phyloP scores from a whole-genome alignment of 2,329 filamentous ascomycete species.

The Fusarium avenaceum region DNA sequence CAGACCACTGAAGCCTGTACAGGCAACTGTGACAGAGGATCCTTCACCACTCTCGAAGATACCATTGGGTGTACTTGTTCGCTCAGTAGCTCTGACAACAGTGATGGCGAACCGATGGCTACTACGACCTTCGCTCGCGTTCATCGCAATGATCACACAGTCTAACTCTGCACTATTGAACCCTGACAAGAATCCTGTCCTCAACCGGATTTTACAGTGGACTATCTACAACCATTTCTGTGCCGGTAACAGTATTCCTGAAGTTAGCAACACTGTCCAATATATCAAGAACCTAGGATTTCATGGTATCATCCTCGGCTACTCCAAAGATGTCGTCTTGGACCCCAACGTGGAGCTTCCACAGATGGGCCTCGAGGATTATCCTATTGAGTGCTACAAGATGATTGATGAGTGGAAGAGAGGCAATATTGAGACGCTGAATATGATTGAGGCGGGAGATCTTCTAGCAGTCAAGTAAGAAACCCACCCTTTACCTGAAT shows the following conservation, averaged over 20 bases:
- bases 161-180: constrained; percentile 56
- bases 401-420: constrained; percentile 63
- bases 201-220: constrained; percentile 60
- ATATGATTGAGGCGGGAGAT: constrained; percentile 64
- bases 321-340: constrained; percentile 63
- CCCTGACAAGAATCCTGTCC: constrained; percentile 56
- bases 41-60: constrained; percentile 39
- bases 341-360: constrained; percentile 44
- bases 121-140: constrained; percentile 44
- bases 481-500: rapidly evolving
- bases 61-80: constrained; percentile 42
- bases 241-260: constrained; percentile 62
- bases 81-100: constrained; percentile 47
- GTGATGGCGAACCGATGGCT: constrained; percentile 48
- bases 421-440: constrained; percentile 66
- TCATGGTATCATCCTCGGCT: constrained; percentile 66
- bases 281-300: constrained; percentile 64
- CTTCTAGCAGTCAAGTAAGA: constrained; percentile 70
- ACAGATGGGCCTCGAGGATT: constrained; percentile 11
- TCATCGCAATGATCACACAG: constrained; percentile 43
- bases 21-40: neutral
- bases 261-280: constrained; percentile 61
- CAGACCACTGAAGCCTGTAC: constrained; percentile 18
- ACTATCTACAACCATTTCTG: constrained; percentile 70
- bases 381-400: constrained; percentile 29